phyloP scores from a whole-genome alignment of 2,329 filamentous ascomycete genomes.

The Fusarium mundagurra region DNA sequence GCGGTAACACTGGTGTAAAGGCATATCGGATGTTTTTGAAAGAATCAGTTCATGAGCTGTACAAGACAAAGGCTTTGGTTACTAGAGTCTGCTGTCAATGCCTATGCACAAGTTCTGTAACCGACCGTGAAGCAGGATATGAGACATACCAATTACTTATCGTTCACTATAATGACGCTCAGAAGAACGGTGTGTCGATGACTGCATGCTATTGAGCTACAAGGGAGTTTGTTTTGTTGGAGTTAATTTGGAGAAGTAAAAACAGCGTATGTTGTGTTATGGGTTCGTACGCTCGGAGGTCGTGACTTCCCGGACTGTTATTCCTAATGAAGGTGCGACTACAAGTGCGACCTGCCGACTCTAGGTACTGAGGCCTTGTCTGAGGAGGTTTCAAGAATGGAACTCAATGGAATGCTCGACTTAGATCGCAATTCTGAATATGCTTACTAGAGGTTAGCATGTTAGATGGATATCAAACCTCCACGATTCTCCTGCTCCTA shows the following conservation, averaged over 20 bases:
- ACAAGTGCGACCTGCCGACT: conserved; percentile 2
- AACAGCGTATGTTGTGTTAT: conserved; percentile 8
- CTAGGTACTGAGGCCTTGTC: background rate
- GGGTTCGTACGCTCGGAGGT: conserved; percentile 1
- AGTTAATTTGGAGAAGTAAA: background rate
- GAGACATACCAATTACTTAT: background rate
- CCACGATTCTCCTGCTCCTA: background rate
- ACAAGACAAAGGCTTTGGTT: background rate
- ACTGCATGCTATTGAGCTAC: background rate
- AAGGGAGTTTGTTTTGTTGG: background rate
- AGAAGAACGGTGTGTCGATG: background rate
- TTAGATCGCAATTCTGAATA: background rate
- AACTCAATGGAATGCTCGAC: background rate
- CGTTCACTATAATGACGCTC: background rate
- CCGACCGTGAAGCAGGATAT: background rate
- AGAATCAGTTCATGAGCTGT: background rate
- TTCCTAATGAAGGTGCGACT: background rate
- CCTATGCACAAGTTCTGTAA: background rate
- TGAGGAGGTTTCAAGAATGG: background rate
- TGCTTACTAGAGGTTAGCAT: background rate
- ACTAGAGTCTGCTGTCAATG: background rate
- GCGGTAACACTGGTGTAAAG: conserved; percentile 28
- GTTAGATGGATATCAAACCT: background rate
- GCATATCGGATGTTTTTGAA: background rate
- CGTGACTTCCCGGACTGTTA: conserved; percentile 15